These are phyloP conservation scores for Globisporangium carolinianum DNA, from an alignment of 352 stramenopile genomes.

Conservation along the genomic window DNA sequence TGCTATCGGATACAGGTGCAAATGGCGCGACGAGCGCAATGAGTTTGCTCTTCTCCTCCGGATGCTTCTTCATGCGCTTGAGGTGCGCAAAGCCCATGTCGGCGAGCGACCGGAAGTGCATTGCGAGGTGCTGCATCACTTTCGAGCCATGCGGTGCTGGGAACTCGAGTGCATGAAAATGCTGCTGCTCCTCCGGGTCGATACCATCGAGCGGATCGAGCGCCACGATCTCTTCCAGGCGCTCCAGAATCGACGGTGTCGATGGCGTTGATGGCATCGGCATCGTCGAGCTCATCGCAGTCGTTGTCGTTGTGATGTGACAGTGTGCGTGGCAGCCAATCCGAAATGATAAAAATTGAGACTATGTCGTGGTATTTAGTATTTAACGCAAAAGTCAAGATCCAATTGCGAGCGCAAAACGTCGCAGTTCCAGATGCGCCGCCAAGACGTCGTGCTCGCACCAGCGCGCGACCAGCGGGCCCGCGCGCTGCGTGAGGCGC, in stretches of 20 bases:
- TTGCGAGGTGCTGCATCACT: slow-evolving; percentile 57
- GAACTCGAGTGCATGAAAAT: slow-evolving; percentile 69
- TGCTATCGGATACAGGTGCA: not conserved
- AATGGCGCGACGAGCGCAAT: slow-evolving; percentile 49
- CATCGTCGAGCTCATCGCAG: too few relatives aligned
- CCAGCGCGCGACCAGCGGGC: slow-evolving; percentile 46
- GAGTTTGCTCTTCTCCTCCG: slow-evolving; percentile 23
- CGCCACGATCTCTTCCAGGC: slow-evolving; percentile 38
- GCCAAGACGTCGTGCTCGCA: slow-evolving; percentile 47
- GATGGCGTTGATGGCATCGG: not conserved
- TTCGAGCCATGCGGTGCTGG: slow-evolving; percentile 47
- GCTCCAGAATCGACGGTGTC: slow-evolving; percentile 6
- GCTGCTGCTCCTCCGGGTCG: slow-evolving; percentile 40
- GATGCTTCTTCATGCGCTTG: slow-evolving; percentile 80
- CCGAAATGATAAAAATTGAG: too few relatives aligned
- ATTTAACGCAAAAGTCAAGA: not conserved
- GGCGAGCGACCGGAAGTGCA: slow-evolving; percentile 41
- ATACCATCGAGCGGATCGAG: slow-evolving; percentile 16
- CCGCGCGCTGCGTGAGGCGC: slow-evolving; percentile 54
- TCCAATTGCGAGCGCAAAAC: not conserved
- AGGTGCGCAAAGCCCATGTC: slow-evolving; percentile 68
- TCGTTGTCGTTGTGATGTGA: not conserved
- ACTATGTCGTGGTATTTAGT: not conserved
- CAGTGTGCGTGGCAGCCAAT: not conserved
- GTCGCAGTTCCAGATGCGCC: slow-evolving; percentile 10